Conservation (phyloP, 139 green algal species). For the Zygnema circumcarinatum region DNA sequence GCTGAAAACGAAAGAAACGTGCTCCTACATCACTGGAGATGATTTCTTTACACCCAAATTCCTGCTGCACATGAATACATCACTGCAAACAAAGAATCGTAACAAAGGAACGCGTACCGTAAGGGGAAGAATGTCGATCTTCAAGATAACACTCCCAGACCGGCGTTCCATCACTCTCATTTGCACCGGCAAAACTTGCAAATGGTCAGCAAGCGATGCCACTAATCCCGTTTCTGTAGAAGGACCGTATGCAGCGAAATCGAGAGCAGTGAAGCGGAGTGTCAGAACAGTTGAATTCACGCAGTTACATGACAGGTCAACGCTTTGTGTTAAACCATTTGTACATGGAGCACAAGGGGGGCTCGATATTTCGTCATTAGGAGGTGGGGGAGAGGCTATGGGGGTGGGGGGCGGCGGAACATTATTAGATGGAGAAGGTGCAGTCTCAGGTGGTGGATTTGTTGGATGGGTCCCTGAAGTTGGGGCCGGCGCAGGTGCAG, state of each 20-base stretch:
- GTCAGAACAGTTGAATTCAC: conserved; percentile 6
- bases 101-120: too few species aligned
- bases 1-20: not conserved
- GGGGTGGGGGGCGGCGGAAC: not conserved
- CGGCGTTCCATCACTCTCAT: conserved; percentile 15
- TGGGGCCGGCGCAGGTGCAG: not conserved
- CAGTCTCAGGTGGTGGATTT: not conserved
- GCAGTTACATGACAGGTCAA: conserved; percentile 24
- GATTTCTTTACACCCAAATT: too few species aligned
- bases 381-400: not conserved
- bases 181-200: conserved; percentile 5
- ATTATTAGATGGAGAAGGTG: not conserved
- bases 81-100: too few species aligned
- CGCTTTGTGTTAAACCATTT: not conserved
- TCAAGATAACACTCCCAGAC: conserved; percentile 38
- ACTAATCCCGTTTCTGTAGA: conserved; percentile 21
- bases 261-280: conserved; percentile 28
- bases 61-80: too few species aligned
- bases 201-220: not conserved
- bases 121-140: conserved; percentile 25
- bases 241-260: conserved; percentile 4
- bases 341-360: conserved; percentile 18
- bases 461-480: not conserved
- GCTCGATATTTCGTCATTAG: too few species aligned
- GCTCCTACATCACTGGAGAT: too few species aligned